phyloP scores from a whole-genome alignment of 1,139 yeast species.

The Meyerozyma sp. region DNA sequence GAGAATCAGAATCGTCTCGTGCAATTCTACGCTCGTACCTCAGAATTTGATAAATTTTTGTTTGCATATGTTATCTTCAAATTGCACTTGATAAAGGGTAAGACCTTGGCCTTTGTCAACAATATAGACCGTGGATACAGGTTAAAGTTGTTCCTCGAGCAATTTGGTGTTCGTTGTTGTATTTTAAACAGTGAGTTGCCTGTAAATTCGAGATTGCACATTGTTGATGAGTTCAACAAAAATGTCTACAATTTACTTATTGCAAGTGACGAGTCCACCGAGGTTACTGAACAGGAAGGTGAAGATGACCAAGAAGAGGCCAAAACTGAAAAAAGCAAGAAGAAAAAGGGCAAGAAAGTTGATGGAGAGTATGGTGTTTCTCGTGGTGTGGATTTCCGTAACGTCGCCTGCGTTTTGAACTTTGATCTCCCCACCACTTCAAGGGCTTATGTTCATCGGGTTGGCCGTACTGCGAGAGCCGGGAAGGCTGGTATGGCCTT shows the following conservation, averaged over 20 bases:
- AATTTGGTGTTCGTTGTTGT: constrained; percentile 87
- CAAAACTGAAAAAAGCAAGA: constrained; percentile 14
- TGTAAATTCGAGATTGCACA: constrained; percentile 85
- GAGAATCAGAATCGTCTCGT: constrained; percentile 56
- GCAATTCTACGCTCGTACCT: constrained; percentile 82
- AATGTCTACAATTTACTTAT: constrained; percentile 81
- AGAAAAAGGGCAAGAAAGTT: constrained; percentile 32
- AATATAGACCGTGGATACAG: constrained; percentile 94
- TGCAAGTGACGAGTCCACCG: constrained; percentile 89
- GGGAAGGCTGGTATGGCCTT: constrained; percentile 94
- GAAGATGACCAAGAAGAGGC: constrained; percentile 18
- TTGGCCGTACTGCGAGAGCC: constrained; percentile 98
- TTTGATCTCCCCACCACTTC: constrained; percentile 92
- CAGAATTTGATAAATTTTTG: constrained; percentile 88
- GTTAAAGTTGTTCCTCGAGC: constrained; percentile 84
- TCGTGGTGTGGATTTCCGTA: constrained; percentile 94
- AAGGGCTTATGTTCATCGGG: constrained; percentile 85
- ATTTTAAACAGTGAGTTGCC: constrained; percentile 92
- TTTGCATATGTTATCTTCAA: constrained; percentile 89
- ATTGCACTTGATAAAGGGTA: constrained; percentile 83
- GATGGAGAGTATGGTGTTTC: constrained; percentile 90
- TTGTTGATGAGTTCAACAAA: constrained; percentile 92
- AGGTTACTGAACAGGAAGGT: constrained; percentile 37
- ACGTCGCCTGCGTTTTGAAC: constrained; percentile 93
- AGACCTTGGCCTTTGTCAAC: constrained; percentile 86